Base-by-base conservation (phyloP, 2,329 filamentous ascomycete species). In the Chalara sp. region DNA sequence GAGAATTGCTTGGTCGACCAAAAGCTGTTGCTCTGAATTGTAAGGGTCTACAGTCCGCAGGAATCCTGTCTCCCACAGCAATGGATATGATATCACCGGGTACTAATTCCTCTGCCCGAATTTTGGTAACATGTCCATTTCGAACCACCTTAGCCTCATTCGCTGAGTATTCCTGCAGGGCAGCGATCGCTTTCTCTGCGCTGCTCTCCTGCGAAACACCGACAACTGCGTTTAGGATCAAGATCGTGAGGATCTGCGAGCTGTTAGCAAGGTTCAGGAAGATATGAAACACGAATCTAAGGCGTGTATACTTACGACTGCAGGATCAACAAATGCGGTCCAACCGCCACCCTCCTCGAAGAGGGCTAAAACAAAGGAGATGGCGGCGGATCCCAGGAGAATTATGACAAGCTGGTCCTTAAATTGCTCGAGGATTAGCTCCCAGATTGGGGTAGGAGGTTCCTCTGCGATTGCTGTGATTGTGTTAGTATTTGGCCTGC, bases 331-430 rank as follows among this genome's bases (percentile, higher is more conserved):
- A 69, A 99, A 99, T 35, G 92, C 93, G 57, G 90, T 91, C 90
- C 90, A 96, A 62, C 90, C 93, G 62, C 91, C 89, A 55, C 87
- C 87, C 43, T 93, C 87, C 68, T 99, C 93, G 61, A 99, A 90
- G 10, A 99, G 78, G 30, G 93, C 93, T 55, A 99, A 76, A 30
- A 91, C 83, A 67, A 99, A 97, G 2, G 93, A 97, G 35, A 99
- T 85, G 21, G 86, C 89, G 8, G 93, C 93, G 37, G 92, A 97
- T 49, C 83, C 93, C 46, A 99, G 80, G 28, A 99, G 78, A 61
- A 99, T 99, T 49, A 99, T 80, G 60, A 99, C 93, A 45, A 99
- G 82, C 71, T 99, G 93, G 68, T 99, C 93, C 72, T 99, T 96
- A 79, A 99, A 99, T 70, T 99, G 93, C 72, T 99, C 93, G 53